Evolutionary conservation across 2,329 filamentous ascomycete genomes (phyloP).

Genomic region (Pseudogymnoascus sp.): DNA sequence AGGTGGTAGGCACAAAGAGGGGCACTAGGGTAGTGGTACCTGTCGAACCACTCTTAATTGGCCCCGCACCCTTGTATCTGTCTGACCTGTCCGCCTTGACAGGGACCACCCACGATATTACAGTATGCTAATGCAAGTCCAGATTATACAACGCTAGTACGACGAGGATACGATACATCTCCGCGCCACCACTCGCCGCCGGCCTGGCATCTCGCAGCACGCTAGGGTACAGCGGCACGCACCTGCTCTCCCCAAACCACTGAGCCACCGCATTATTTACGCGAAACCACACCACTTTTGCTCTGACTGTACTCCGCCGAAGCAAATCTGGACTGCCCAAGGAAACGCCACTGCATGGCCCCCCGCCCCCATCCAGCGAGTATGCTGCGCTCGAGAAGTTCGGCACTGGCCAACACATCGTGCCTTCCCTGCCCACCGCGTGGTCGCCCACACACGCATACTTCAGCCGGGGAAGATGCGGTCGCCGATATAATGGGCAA

Average conservation of each 20-base stretch:
- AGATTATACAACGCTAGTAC: neutral
- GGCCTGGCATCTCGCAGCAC: constrained; percentile 1
- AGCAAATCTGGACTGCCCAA: neutral
- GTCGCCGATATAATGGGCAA: constrained; percentile 1
- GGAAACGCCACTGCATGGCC: neutral
- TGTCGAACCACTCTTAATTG: constrained; percentile 1
- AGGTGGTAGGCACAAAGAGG: neutral
- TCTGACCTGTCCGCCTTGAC: neutral
- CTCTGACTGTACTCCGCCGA: neutral
- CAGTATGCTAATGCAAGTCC: constrained; percentile 4
- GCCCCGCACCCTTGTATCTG: constrained; percentile 2
- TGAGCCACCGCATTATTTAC: neutral
- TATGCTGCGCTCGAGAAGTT: neutral
- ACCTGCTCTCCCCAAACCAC: neutral
- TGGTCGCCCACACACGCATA: neutral
- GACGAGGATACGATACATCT: neutral
- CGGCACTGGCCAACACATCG: neutral
- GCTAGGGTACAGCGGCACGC: neutral
- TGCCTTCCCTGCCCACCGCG: neutral
- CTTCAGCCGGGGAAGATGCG: neutral
- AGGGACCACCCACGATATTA: constrained; percentile 5
- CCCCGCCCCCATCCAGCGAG: neutral
- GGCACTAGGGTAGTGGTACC: neutral
- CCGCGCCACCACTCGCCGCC: neutral
- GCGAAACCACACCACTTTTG: neutral